Conservation (phyloP, 2,329 filamentous ascomycete genomes). For the Fusarium brachygibbosum region DNA sequence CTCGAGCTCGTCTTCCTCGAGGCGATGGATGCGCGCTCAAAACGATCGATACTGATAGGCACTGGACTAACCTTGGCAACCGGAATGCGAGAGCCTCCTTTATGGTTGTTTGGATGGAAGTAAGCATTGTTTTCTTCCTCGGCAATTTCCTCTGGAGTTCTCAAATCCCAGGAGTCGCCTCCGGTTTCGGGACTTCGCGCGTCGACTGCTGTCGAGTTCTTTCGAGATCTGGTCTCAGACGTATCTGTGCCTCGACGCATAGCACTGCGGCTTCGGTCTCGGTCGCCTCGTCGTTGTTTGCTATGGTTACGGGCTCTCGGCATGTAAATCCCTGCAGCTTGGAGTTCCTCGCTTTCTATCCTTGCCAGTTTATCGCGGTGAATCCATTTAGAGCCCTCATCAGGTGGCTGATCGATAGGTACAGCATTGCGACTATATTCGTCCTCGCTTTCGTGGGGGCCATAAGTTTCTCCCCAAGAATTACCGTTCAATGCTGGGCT, state of each 20-base stretch:
- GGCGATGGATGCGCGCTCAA: slow-evolving; percentile 74
- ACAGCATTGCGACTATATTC: slow-evolving; percentile 47
- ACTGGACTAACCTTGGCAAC: slow-evolving; percentile 83
- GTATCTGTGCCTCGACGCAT: slow-evolving; percentile 53
- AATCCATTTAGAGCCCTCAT: slow-evolving; percentile 83
- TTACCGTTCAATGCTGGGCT: slow-evolving; percentile 43
- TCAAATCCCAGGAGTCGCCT: slow-evolving; percentile 75
- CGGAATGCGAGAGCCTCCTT: slow-evolving; percentile 85
- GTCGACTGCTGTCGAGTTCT: slow-evolving; percentile 61
- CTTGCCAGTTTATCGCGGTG: slow-evolving; percentile 85
- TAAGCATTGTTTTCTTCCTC: slow-evolving; percentile 67
- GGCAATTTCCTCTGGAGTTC: slow-evolving; percentile 82
- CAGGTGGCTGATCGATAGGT: slow-evolving; percentile 52
- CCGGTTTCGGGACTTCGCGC: slow-evolving; percentile 57
- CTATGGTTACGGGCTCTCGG: slow-evolving; percentile 68
- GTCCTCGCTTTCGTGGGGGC: slow-evolving; percentile 44
- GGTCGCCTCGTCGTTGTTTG: slow-evolving; percentile 57
- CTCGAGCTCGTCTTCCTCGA: slow-evolving; percentile 69
- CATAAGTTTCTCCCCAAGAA: slow-evolving; percentile 31
- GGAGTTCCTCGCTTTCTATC: slow-evolving; percentile 84
- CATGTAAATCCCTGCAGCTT: slow-evolving; percentile 79
- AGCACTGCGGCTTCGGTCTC: slow-evolving; percentile 54
- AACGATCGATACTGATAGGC: slow-evolving; percentile 77
- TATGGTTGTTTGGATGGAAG: slow-evolving; percentile 66
- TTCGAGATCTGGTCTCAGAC: slow-evolving; percentile 56